Percentiles rank a stretch among this genome's conserved stretches.
Evolutionary conservation across 2,329 filamentous ascomycete species (phyloP).

Genomic region (Truncatella angustata): DNA sequence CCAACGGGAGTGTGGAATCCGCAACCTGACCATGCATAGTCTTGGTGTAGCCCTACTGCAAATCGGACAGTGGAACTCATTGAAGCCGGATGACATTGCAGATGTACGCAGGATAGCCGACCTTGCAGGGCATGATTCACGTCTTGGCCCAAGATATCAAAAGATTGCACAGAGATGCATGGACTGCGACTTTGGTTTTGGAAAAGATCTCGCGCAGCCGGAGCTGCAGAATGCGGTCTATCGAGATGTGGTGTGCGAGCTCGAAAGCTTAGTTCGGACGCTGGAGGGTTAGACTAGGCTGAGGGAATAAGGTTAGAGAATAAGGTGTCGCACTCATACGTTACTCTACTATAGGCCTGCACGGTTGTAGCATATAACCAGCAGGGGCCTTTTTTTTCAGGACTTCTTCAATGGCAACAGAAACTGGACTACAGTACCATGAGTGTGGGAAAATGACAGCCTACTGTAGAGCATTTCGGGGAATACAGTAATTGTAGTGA

Average conservation of each 20-base stretch:
- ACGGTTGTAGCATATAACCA: too few species aligned
- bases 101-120: constrained; percentile 7
- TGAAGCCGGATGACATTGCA: constrained; percentile 9
- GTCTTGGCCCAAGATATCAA: constrained; percentile 11
- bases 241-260: neutral
- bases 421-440: too few species aligned
- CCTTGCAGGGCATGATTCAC: neutral
- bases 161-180: constrained; percentile 13
- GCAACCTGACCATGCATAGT: constrained; percentile 14
- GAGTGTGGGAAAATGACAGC: too few species aligned
- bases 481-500: too few species aligned
- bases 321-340: too few species aligned
- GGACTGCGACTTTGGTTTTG: constrained; percentile 15
- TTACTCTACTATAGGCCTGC: too few species aligned
- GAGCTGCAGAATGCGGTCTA: constrained; percentile 4
- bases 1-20: constrained; percentile 14
- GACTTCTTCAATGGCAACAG: too few species aligned
- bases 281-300: too few species aligned
- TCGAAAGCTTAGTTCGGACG: too few species aligned
- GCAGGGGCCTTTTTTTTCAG: too few species aligned
- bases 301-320: too few species aligned
- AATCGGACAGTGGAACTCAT: constrained; percentile 10
- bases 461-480: too few species aligned
- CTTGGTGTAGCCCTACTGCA: constrained; percentile 13
- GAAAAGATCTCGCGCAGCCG: constrained; percentile 4